Conservation (phyloP, 257 asterid genomes). For the Forsythia suspensa region DNA sequence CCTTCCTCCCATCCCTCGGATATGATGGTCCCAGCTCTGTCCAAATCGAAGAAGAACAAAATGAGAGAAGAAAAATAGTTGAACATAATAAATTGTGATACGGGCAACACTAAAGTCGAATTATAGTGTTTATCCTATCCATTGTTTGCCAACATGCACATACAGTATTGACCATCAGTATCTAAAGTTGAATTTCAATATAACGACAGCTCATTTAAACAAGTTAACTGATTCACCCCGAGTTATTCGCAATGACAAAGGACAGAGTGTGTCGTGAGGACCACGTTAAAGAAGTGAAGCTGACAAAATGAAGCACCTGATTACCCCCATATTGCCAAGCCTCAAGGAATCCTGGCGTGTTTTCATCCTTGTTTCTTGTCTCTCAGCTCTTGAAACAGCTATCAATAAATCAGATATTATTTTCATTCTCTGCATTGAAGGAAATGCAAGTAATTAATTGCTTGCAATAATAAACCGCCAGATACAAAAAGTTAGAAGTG, state of each 20-base stretch:
- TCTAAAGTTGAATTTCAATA: no score
- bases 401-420: slow-evolving; percentile 83
- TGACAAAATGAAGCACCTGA: slow-evolving; percentile 53
- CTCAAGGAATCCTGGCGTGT: slow-evolving; percentile 92
- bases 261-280: no score
- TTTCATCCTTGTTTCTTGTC: slow-evolving; percentile 95
- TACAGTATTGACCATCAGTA: no score
- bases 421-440: slow-evolving; percentile 74
- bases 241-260: no score
- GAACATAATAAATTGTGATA: no score
- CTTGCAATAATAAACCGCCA: slow-evolving; percentile 22
- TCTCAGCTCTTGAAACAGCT: slow-evolving; percentile 94
- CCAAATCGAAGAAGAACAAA: slow-evolving; percentile 30
- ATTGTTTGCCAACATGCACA: no score
- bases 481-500: not conserved
- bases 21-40: slow-evolving; percentile 89
- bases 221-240: no score
- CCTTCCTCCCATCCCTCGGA: slow-evolving; percentile 99
- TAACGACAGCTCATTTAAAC: no score
- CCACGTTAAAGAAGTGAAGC: not conserved
- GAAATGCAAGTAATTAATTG: slow-evolving; percentile 21
- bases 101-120: no score
- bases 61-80: not conserved
- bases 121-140: no score
- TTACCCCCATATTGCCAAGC: slow-evolving; percentile 91